phyloP scores from a whole-genome alignment of 1,284 basidiomycete genomes.

The Meira miltonrushii region DNA sequence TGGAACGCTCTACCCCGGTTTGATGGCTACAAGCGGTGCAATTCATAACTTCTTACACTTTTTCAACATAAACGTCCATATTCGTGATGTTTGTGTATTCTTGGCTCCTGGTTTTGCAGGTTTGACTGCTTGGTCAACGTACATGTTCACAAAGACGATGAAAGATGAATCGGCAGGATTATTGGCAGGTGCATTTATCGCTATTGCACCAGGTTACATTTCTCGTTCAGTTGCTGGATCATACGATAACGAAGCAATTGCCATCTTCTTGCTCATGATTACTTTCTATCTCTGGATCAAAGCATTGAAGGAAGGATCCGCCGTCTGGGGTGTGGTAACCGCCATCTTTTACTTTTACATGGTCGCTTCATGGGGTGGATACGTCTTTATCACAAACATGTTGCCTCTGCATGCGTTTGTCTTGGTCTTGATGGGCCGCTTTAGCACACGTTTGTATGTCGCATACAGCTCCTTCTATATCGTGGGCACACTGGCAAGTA shows the following conservation, averaged over 20 bases:
- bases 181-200: constrained; percentile 96
- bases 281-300: constrained; percentile 96
- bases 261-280: constrained; percentile 99
- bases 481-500: constrained; percentile 90
- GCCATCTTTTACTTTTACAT: constrained; percentile 99
- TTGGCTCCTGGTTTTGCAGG: constrained; percentile 95
- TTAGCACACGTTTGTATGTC: constrained; percentile 83
- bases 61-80: constrained; percentile 91
- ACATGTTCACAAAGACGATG: constrained; percentile 55
- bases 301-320: constrained; percentile 87
- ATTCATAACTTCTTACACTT: constrained; percentile 87
- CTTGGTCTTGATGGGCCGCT: constrained; percentile 94
- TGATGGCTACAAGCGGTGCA: constrained; percentile 95
- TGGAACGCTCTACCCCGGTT: constrained; percentile 90
- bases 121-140: constrained; percentile 93
- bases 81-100: constrained; percentile 93
- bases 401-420: constrained; percentile 91
- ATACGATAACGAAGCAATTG: constrained; percentile 99
- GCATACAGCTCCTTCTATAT: constrained; percentile 97
- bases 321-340: constrained; percentile 80
- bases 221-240: constrained; percentile 98
- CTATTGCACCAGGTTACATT: constrained; percentile 92
- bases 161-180: constrained; percentile 73
- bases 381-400: constrained; percentile 99
- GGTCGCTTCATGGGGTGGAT: constrained; percentile 99